These are phyloP conservation scores for Geranium rotundifolium DNA, from an alignment of 345 rosid species.

Conservation along the genomic window DNA sequence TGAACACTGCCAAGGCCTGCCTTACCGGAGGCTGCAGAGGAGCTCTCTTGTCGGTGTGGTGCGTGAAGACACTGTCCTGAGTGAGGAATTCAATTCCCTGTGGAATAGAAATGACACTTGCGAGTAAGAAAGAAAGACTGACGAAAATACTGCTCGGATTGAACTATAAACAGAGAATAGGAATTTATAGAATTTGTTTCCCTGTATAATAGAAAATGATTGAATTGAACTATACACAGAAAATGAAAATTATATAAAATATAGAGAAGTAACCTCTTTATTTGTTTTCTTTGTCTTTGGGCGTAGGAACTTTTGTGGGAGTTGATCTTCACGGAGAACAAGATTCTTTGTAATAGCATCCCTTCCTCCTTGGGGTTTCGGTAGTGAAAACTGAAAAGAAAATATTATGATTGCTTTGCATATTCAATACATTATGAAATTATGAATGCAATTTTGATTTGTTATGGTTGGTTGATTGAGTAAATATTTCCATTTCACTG, in stretches of 20 bases:
- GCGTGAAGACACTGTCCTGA: constrained; percentile 45
- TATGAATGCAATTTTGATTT: no score
- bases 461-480: no score
- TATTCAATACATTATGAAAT: background rate
- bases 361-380: constrained; percentile 90
- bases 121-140: background rate
- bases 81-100: constrained; percentile 59
- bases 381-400: constrained; percentile 59
- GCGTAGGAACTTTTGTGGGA: constrained; percentile 69
- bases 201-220: no score
- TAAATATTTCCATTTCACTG: no score
- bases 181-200: background rate
- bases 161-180: background rate
- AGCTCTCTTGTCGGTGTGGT: constrained; percentile 46
- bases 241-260: background rate
- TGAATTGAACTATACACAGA: background rate
- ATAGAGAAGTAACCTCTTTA: constrained; percentile 37
- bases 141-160: background rate
- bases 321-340: constrained; percentile 84
- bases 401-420: background rate
- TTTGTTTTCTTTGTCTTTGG: constrained; percentile 72
- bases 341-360: constrained; percentile 70
- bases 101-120: background rate
- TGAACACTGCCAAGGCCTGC: constrained; percentile 70
- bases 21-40: constrained; percentile 76